These are phyloP conservation scores for Colletotrichum phormii DNA, from an alignment of 2,329 filamentous ascomycete species.

Conservation along the genomic window DNA sequence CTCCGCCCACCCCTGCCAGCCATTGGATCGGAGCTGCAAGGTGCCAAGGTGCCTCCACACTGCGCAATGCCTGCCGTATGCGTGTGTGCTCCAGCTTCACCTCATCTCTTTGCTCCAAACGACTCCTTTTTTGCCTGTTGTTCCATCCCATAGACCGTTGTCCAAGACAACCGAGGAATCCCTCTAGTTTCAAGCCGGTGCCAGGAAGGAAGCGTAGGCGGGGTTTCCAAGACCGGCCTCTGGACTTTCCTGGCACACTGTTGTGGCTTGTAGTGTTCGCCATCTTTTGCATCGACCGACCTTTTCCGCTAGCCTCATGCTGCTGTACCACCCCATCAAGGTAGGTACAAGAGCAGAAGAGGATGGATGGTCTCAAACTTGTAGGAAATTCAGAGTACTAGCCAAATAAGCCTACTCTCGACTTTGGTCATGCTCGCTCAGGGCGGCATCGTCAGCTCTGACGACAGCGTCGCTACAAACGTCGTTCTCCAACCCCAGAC, in stretches of 20 bases:
- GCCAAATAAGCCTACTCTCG: neutral
- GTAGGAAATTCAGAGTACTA: neutral
- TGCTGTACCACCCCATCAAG: slow-evolving; percentile 24
- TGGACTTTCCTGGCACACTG: neutral
- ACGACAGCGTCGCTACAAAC: slow-evolving; percentile 25
- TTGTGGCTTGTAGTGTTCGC: neutral
- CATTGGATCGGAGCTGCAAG: slow-evolving; percentile 26
- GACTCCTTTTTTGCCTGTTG: neutral
- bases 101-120: slow-evolving; percentile 6
- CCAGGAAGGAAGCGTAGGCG: neutral
- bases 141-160: neutral
- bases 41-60: slow-evolving; percentile 16
- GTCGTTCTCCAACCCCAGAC: slow-evolving; percentile 2
- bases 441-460: slow-evolving; percentile 28
- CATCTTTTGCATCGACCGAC: neutral
- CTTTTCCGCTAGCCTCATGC: neutral
- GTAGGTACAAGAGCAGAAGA: slow-evolving; percentile 4
- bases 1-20: slow-evolving; percentile 15
- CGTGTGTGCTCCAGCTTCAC: slow-evolving; percentile 19
- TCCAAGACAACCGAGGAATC: neutral
- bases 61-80: slow-evolving; percentile 27
- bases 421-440: neutral
- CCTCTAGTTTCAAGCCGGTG: neutral
- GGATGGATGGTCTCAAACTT: slow-evolving; percentile 4
- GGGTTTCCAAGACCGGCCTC: neutral